Evolutionary conservation across 768 basidiomycete genomes (phyloP).

Genomic region (Boletus sp.): DNA sequence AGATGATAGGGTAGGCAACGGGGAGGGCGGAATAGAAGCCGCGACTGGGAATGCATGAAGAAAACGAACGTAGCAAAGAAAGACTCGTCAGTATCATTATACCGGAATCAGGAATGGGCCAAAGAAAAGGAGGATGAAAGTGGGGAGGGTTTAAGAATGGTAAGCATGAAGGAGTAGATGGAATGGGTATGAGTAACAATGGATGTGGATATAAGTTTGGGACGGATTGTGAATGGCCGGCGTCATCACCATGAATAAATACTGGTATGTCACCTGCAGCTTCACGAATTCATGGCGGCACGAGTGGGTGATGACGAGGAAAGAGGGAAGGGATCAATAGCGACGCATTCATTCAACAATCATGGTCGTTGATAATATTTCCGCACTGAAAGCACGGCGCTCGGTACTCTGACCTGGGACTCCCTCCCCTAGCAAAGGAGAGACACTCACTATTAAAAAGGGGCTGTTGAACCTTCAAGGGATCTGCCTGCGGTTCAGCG

Average conservation of each 20-base stretch:
- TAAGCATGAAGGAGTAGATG: constrained; percentile 12
- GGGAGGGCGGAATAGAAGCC: constrained; percentile 35
- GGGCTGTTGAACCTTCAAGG: constrained; percentile 20
- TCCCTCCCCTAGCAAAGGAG: constrained; percentile 69
- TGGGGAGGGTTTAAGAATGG: constrained; percentile 32
- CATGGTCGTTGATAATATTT: constrained; percentile 71
- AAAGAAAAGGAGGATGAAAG: constrained; percentile 38
- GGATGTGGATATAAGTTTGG: constrained; percentile 1
- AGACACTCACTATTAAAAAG: constrained; percentile 62
- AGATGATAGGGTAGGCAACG: constrained; percentile 52
- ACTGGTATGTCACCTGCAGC: constrained; percentile 22
- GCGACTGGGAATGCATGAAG: constrained; percentile 33
- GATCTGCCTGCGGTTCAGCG: constrained; percentile 23
- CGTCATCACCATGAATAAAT: constrained; percentile 23
- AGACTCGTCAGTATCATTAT: constrained; percentile 40
- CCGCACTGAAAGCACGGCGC: constrained; percentile 89
- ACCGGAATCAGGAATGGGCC: constrained; percentile 44
- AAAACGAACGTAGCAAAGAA: constrained; percentile 21
- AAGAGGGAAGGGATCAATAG: constrained; percentile 18
- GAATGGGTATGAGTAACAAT: constrained; percentile 6
- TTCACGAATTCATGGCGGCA: constrained; percentile 28
- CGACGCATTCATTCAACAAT: constrained; percentile 39
- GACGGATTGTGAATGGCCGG: constrained; percentile 13
- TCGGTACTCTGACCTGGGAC: constrained; percentile 79
- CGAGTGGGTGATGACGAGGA: constrained; percentile 24